These are phyloP conservation scores for Cutaneotrichosporon cavernicola DNA, from an alignment of 1,284 basidiomycete genomes.

Conservation along the genomic window DNA sequence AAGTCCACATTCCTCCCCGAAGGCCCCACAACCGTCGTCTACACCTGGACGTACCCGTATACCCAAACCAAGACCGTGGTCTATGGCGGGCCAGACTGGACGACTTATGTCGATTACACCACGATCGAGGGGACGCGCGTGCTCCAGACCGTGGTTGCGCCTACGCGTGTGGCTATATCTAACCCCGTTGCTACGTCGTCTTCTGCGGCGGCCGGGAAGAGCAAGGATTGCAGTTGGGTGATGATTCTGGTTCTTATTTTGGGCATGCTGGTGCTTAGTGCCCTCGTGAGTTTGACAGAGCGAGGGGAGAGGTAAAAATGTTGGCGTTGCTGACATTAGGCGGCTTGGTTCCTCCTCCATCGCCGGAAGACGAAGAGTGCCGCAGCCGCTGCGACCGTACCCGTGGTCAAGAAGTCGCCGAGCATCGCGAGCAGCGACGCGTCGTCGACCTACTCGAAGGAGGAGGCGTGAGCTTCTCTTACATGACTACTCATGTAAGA, in stretches of 20 bases:
- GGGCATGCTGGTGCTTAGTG: not conserved
- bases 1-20: not conserved
- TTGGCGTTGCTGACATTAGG: not conserved
- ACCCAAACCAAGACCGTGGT: not conserved
- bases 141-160: not conserved
- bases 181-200: not conserved
- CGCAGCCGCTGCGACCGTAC: not conserved
- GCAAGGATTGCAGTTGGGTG: not conserved
- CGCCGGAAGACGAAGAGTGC: not conserved
- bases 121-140: not conserved
- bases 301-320: not conserved
- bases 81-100: not conserved
- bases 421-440: not conserved
- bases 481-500: too few relatives aligned
- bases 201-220: not conserved
- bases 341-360: not conserved
- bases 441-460: not conserved
- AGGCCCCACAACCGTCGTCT: not conserved
- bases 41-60: not conserved
- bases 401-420: slow-evolving; percentile 1
- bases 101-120: not conserved
- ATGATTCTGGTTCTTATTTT: not conserved
- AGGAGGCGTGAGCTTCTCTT: not conserved
- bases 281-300: not conserved
- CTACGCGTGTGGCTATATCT: not conserved